Evolutionary conservation across 2,329 filamentous ascomycete species (phyloP).

Genomic region (Blastomyces emzantsi): DNA sequence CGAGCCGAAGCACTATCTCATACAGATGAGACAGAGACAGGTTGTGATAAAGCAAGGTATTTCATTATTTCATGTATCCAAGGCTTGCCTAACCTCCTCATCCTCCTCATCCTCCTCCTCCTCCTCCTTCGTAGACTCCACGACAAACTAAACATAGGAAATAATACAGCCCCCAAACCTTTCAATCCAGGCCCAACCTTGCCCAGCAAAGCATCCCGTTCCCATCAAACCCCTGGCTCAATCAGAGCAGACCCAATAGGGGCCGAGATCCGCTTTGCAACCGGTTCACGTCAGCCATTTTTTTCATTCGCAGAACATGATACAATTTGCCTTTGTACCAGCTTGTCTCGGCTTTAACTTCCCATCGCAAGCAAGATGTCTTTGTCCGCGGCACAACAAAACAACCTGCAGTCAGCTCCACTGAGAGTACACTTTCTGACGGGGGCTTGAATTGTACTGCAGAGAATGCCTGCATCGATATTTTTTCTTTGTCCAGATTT

Average conservation of each 20-base stretch:
- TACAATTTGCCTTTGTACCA: background rate
- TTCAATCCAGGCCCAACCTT: background rate
- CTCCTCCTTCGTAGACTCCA: too few species aligned
- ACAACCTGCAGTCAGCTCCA: background rate
- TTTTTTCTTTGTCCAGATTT: background rate
- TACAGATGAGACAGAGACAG: too few species aligned
- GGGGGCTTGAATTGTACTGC: too few species aligned
- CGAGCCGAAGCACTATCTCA: too few species aligned
- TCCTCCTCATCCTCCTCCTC: too few species aligned
- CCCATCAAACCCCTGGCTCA: background rate
- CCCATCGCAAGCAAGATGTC: background rate
- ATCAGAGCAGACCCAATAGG: background rate
- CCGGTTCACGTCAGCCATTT: background rate
- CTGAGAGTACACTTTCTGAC: background rate
- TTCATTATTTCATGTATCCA: too few species aligned
- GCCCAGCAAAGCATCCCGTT: background rate
- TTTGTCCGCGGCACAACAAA: background rate
- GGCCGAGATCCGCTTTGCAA: background rate
- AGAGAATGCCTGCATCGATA: too few species aligned
- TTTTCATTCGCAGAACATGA: background rate
- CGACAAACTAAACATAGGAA: too few species aligned
- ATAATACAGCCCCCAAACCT: background rate
- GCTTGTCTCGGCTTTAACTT: background rate
- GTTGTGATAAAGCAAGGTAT: too few species aligned
- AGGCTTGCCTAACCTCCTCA: too few species aligned